Evolutionary conservation across 2,329 filamentous ascomycete species (phyloP), one percentile per base, ranked within the genome.

Genomic region (Penicillium sp.): DNA sequence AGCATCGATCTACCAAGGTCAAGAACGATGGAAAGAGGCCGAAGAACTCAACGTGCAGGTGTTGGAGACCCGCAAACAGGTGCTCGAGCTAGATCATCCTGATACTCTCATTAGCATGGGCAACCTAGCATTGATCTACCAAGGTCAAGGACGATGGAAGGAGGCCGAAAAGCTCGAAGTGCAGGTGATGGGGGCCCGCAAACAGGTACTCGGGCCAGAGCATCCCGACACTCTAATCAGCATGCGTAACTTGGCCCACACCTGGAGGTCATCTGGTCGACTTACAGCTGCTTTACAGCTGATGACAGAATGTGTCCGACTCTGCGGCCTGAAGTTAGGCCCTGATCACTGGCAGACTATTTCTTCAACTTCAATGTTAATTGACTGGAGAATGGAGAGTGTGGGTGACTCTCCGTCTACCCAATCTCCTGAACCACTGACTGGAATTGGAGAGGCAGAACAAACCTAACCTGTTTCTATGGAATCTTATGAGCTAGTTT

Each of bases 161-260:
- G 31, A 49, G 31, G 35, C 5, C 29, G 29, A 31, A 1, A 4
- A 31, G 5, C 29, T 31, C 6, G 16, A 3, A 1, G 11, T 24
- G 13, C 42, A 45, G 21, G n/a, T 24, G 8, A 11, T 22, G 3
- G 21, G 13, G 21, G 6, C 22, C 13, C 29, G 29, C 29, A 24
- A 26, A 14, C 13, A 26, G 42, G 21, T 45, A 9, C 33, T 35
- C 16, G 47, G 47, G 8, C n/a, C 29, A 16, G 21, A 49, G 21
- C 31, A 19, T 49, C 47, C 29, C 14, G 3, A n/a, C n/a, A 49
- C 47, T 49, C 14, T 49, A 2, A 9, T n/a, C 1, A 49, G 21
- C 31, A 49, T 50, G 47, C 26, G 2, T 26, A 49, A 37, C 21
- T 29, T 49, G 13, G 49, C 49, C 7, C 5, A 24, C 13, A 50